Conservation (phyloP, 2,329 filamentous ascomycete genomes). For the Colletotrichum truncatum region DNA sequence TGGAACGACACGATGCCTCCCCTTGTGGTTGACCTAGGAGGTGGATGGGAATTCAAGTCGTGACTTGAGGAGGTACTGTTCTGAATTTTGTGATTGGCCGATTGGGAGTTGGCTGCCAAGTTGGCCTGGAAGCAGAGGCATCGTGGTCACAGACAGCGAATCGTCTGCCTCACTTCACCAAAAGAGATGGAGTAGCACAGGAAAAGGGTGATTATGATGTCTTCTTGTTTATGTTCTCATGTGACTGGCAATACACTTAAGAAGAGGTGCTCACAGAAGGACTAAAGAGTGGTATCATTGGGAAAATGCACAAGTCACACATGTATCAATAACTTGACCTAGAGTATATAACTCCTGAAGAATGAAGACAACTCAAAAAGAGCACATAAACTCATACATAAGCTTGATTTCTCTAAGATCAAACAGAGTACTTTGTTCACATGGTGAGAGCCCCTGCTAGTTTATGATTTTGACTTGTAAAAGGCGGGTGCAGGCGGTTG, state of each 20-base stretch:
- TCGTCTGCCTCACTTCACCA: not conserved
- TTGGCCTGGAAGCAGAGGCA: not conserved
- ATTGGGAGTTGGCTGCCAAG: not conserved
- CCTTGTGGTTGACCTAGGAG: not conserved
- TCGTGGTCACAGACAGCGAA: not conserved
- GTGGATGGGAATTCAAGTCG: not conserved
- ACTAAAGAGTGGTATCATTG: not conserved
- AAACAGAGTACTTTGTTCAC: too few species aligned
- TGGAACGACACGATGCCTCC: not conserved
- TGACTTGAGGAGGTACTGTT: not conserved
- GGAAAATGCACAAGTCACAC: not conserved
- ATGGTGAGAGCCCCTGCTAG: too few species aligned
- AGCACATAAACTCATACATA: too few species aligned
- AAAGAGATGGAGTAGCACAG: not conserved
- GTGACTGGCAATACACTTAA: not conserved
- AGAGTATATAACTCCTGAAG: not conserved
- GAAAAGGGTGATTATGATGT: not conserved
- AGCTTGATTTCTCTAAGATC: too few species aligned
- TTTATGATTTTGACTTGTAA: too few species aligned
- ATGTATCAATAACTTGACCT: not conserved
- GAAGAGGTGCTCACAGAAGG: not conserved
- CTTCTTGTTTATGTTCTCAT: not conserved
- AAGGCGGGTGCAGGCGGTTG: too few species aligned
- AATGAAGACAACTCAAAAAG: not conserved
- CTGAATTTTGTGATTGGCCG: constrained; percentile 12